Percentiles rank a stretch among this genome's conserved stretches.
phyloP scores from a whole-genome alignment of 768 basidiomycete species.

The Russula sp. region DNA sequence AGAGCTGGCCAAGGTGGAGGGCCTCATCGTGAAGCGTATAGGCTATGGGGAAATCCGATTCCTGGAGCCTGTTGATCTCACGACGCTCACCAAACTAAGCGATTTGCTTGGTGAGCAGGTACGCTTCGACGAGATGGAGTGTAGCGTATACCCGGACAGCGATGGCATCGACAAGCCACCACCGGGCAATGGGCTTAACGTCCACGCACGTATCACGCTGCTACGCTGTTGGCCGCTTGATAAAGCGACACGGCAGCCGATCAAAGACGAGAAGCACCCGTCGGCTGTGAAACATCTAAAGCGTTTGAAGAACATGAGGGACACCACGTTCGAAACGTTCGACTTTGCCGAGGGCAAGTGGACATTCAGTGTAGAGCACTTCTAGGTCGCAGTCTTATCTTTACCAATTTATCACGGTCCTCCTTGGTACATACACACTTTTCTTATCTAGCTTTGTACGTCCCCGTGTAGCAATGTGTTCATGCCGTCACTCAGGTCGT shows the following conservation, averaged over 20 bases:
- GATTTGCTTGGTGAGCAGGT: constrained; percentile 83
- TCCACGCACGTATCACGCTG: constrained; percentile 69
- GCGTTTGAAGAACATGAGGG: constrained; percentile 75
- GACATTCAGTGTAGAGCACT: constrained; percentile 93
- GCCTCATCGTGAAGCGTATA: constrained; percentile 82
- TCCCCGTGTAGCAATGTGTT: neutral
- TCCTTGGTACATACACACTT: neutral
- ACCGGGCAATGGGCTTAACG: constrained; percentile 82
- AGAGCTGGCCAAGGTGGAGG: constrained; percentile 63
- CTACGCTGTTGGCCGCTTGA: constrained; percentile 83
- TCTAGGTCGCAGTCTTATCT: constrained; percentile 36
- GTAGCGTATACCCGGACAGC: constrained; percentile 88
- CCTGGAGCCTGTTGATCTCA: constrained; percentile 77
- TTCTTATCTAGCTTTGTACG: neutral
- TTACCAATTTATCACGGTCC: neutral
- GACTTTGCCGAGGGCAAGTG: constrained; percentile 78
- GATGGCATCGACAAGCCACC: constrained; percentile 81
- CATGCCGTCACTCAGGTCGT: neutral
- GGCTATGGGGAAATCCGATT: constrained; percentile 86
- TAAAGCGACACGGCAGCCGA: constrained; percentile 83
- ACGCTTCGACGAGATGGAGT: constrained; percentile 85
- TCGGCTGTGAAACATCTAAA: constrained; percentile 64
- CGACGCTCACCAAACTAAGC: constrained; percentile 69
- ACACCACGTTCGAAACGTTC: constrained; percentile 78
- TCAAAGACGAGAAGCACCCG: constrained; percentile 76